Base-by-base conservation (phyloP, 768 basidiomycete species). In the Cytidiella melzeri region DNA sequence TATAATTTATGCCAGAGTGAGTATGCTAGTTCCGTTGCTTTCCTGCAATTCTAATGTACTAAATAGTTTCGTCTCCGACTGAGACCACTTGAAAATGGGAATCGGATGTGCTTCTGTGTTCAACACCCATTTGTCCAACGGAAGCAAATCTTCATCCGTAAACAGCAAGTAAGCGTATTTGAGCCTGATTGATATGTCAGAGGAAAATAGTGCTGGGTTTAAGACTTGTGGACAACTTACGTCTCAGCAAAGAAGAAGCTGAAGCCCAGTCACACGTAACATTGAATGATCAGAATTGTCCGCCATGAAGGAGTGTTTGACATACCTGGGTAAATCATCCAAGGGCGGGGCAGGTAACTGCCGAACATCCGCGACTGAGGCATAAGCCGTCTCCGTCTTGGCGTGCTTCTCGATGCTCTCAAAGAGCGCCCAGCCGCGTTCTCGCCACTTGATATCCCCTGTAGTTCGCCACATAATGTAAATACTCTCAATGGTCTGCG, bases 91-190 rank as follows among this genome's bases (percentile, higher is more conserved):
- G 53, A 86, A 84, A 24, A 86, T 70, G 9, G 83, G 84, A 24
- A 88, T 68, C 6, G 88, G 83, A 62, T 89, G 89, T 1, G 85
- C 88, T 64, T 74, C 73, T 7, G 73, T 75, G 56, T 72, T 73
- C 65, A 74, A 72, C 39, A 72, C 67, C 60, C 62, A 73, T 34
- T 65, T 60, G 56, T 73, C 69, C 26, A 73, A 61, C 19, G 70
- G 69, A 26, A 86, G 56, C 3, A 74, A 70, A 52, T 88, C 81
- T 12, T 79, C 73, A 23, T 86, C 74, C 42, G 70, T 67, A 64
- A 87, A 89, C 58, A 86, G 67, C 20, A 89, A 70, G 59, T 84
- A 69, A 37, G 84, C 69, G 61, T 88, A 87, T 67, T 87, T 86
- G 47, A 87, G 68, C 49, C 81, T 83, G 58, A 21, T 45, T n/a